Conservation (phyloP, 208 protist genomes). For the Zelonia costaricensis region DNA sequence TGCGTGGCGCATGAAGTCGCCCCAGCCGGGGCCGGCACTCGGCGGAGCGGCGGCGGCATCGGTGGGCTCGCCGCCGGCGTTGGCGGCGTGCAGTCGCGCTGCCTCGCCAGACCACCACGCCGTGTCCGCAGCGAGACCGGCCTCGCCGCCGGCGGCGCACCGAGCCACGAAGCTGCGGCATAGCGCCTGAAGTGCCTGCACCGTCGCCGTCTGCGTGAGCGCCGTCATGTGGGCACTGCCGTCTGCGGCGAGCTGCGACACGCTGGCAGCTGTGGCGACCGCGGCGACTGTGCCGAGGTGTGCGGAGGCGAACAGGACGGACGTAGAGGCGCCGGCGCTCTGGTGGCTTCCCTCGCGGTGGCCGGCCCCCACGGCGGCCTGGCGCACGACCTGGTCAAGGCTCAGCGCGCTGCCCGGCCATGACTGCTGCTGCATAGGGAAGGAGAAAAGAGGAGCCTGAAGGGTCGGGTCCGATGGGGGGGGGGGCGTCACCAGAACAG, state of each 20-base stretch:
- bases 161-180: conserved; percentile 18
- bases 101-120: conserved; percentile 23
- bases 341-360: too few relatives aligned
- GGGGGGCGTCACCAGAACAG: too few relatives aligned
- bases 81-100: conserved; percentile 1
- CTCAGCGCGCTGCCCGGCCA: too few relatives aligned
- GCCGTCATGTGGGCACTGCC: background rate
- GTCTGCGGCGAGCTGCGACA: conserved; percentile 9
- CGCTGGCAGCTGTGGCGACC: background rate
- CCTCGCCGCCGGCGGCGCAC: conserved; percentile 15
- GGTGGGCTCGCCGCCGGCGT: background rate
- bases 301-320: too few relatives aligned
- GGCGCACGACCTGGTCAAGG: too few relatives aligned
- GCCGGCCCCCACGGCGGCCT: too few relatives aligned
- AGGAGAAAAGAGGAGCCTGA: too few relatives aligned
- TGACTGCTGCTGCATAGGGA: too few relatives aligned
- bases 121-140: conserved; percentile 22
- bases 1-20: conserved; percentile 10
- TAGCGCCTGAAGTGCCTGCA: conserved; percentile 13
- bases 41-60: background rate
- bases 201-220: conserved; percentile 9
- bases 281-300: background rate
- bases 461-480: too few relatives aligned
- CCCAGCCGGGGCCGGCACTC: background rate
- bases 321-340: too few relatives aligned